Evolutionary conservation across 2,329 filamentous ascomycete genomes (phyloP), one percentile per base, ranked within the genome.

Genomic region (Didymella keratinophila): DNA sequence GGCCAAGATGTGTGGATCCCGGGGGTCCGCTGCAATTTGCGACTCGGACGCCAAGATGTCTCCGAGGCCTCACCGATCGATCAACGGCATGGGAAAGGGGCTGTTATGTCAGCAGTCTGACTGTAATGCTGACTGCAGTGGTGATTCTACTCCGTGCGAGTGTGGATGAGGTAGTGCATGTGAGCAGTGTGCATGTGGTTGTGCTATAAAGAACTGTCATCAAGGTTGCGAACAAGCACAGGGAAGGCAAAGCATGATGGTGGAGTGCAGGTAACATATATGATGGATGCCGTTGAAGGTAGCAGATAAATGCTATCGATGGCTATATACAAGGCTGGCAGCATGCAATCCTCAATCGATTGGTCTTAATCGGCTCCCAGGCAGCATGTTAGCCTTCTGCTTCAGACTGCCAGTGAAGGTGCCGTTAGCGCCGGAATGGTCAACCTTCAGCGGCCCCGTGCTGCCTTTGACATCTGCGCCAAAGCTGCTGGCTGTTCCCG

Each of bases 281-380:
- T 9, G 11, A 14, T 23, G 11, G 4, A 41, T 21, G 1, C 20
- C 12, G 8, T 21, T n/a, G 12, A 2, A 12, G 18, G 36, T 21
- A 4, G 37, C 3, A 16, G 7, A 36, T 11, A 11, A 39, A 20
- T 42, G 16, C 11, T 42, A 5, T 42, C 12, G 11, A 10, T 42
- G 39, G 21, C 39, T 42, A 42, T 42, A 8, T 23, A 42, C 39
- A 25, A 7, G 4, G 20, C 20, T 14, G 4, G 9, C 21, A 25
- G n/a, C 20, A 21, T 41, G 2, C 4, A 3, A 2, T 41, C 37
- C 20, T 66, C 44, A 69, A 27, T 60, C 69, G 1, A 68, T 63
- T 11, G 69, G 69, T 41, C 71, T 63, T 18, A 75, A 56, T 30
- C 68, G 63, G 43, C 72, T 75, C n/a, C 67, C 67, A 2, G 63